A percentile compares a stretch with the other conserved stretches of the same genome.
Conservation (phyloP, 106 monocot genomes). For the Hemerocallis citrina region DNA sequence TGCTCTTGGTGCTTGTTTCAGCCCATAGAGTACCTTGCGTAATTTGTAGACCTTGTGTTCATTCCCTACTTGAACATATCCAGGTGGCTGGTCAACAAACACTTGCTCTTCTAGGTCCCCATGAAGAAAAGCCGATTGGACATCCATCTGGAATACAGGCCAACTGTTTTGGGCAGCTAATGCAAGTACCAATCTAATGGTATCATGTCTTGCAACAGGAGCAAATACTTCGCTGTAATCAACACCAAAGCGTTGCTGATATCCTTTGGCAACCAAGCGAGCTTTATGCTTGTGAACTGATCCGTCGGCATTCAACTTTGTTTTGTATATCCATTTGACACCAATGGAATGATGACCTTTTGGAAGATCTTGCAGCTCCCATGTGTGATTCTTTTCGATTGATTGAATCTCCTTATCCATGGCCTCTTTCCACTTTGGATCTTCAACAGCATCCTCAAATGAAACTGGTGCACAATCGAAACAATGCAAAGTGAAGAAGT, state of each 20-base stretch:
- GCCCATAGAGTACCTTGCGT: constrained; percentile 4
- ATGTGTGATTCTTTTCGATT: no score
- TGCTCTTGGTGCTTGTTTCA: constrained; percentile 5
- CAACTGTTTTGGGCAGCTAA: neutral
- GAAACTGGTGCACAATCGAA: neutral
- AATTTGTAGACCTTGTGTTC: neutral
- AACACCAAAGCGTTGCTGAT: neutral
- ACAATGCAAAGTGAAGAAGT: neutral
- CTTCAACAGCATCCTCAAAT: no score
- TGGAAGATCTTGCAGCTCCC: neutral
- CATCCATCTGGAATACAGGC: constrained; percentile 2
- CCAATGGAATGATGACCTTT: neutral
- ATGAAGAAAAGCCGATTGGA: constrained; percentile 14
- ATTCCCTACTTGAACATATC: constrained; percentile 1
- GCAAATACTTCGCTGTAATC: constrained; percentile 6
- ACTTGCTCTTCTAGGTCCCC: neutral
- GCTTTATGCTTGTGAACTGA: no score
- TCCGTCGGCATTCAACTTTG: neutral
- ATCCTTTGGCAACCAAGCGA: no score
- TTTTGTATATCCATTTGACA: constrained; percentile 4
- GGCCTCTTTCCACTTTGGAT: no score
- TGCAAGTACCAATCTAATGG: constrained; percentile 8
- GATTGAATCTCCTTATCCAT: no score
- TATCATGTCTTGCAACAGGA: constrained; percentile 5
- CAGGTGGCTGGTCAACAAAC: constrained; percentile 3